Evolutionary conservation across 2,329 filamentous ascomycete genomes (phyloP).

Genomic region (Penicillium sumatraense): DNA sequence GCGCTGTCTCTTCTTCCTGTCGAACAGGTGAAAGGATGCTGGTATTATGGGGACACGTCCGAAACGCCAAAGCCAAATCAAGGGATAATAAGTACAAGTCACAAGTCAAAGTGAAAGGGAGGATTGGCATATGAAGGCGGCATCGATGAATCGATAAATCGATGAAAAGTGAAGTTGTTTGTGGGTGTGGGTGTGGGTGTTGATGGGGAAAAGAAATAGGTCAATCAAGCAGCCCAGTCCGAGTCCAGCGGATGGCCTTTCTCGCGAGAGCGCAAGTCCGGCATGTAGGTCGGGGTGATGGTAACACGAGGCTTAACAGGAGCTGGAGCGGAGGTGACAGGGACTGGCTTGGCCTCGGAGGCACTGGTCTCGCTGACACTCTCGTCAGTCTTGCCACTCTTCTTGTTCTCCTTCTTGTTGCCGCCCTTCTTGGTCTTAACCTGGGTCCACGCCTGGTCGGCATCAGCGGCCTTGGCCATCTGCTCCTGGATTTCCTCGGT

Average conservation of each 20-base stretch:
- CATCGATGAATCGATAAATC: slow-evolving; percentile 1
- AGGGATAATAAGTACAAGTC: slow-evolving; percentile 40
- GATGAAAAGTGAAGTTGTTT: too few relatives aligned
- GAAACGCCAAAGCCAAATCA: slow-evolving; percentile 38
- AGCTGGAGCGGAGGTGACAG: slow-evolving; percentile 22
- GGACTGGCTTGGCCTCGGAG: slow-evolving; percentile 37
- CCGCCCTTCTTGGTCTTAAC: slow-evolving; percentile 62
- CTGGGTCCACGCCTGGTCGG: slow-evolving; percentile 57
- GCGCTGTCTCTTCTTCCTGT: slow-evolving; percentile 7
- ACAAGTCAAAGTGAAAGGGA: slow-evolving; percentile 28
- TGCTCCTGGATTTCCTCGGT: slow-evolving; percentile 67
- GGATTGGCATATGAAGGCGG: slow-evolving; percentile 14
- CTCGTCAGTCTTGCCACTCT: slow-evolving; percentile 45
- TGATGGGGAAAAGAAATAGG: background rate
- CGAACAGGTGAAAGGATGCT: slow-evolving; percentile 23
- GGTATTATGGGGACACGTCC: slow-evolving; percentile 33
- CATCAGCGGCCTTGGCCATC: slow-evolving; percentile 53
- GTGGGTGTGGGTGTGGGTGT: too few relatives aligned
- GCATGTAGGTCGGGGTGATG: slow-evolving; percentile 40
- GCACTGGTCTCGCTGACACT: slow-evolving; percentile 51
- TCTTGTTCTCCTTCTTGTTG: slow-evolving; percentile 57
- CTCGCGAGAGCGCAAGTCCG: slow-evolving; percentile 35
- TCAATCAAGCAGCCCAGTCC: slow-evolving; percentile 46
- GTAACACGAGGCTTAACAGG: slow-evolving; percentile 41
- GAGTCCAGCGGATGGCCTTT: slow-evolving; percentile 51